Base-by-base conservation (phyloP, 2,329 filamentous ascomycete species). In the Blastomyces gilchristii region DNA sequence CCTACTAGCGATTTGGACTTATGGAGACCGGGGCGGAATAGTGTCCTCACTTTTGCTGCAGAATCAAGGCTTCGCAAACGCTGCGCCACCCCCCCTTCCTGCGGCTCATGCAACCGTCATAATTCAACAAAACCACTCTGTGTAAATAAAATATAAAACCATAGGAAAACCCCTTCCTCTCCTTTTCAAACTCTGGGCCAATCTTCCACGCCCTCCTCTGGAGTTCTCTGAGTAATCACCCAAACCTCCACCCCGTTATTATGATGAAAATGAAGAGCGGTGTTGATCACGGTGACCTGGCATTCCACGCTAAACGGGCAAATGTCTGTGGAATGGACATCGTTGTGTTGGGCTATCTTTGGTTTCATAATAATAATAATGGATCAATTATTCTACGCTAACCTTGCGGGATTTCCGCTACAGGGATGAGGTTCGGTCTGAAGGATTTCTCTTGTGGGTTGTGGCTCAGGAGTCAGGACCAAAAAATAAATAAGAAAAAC, bases 381-480 rank as follows among this genome's bases (percentile, higher is more conserved):
- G 28, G 28, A n/a, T 28, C 58, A 43, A 49, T 39, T 37, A 22
- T 22, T 47, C 31, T 18, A 28, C 25, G 25, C 58, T 59, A 59
- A 59, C 28, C n/a, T 25, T 18, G 58, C 58, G 58, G 58, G 58
- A 59, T 49, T 59, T 37, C 58, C 58, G 28, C 58, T 37, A 28
- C 58, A 59, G 58, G 41, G 41, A 34, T 6, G 22, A 7, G 41
- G 18, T 16, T 22, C 14, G 18, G 31, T 22, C 14, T 54, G 31
- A 54, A 54, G 31, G 31, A 54, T 54, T 54, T 12, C 7, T 11
- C 0, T 8, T 18, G 12, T 34, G 28, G 28, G 28, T 31, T 31
- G 37, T 54, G 52, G 18, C 16, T 37, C 18, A 1, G 31, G 6
- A 11, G 28, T 4, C 9, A n/a, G 43, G 6, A n/a, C 1, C 3